Conservation (phyloP, 139 green algal genomes). For the Chlamydomonas schloesseri region DNA sequence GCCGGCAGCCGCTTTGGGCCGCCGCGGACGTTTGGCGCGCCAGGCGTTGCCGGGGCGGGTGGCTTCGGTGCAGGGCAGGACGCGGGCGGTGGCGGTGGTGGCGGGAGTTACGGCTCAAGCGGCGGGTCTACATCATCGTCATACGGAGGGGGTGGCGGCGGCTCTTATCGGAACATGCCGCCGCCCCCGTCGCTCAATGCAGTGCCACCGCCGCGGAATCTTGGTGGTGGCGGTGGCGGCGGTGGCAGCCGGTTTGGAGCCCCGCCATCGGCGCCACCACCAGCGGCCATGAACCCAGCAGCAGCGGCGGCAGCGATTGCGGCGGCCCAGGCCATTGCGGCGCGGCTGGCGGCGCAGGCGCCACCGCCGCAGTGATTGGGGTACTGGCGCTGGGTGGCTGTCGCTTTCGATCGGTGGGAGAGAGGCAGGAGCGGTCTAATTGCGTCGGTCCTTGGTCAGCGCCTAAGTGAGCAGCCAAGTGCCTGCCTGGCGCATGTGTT, state of each 20-base stretch:
- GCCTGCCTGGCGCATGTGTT: too few relatives aligned
- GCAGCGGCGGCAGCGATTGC: conserved; percentile 49
- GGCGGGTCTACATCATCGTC: neutral
- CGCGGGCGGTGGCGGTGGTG: neutral
- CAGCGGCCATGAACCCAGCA: conserved; percentile 12
- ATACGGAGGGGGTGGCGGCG: neutral
- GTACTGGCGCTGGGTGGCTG: too few relatives aligned
- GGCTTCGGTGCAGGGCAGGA: too few relatives aligned
- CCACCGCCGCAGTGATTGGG: neutral
- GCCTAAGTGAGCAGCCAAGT: too few relatives aligned
- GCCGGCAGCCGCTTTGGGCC: neutral
- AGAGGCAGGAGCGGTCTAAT: too few relatives aligned
- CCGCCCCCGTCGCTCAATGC: conserved; percentile 31
- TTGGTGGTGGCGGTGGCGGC: neutral
- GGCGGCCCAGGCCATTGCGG: conserved; percentile 68
- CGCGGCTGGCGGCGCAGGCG: conserved; percentile 58
- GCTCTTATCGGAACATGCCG: conserved; percentile 34
- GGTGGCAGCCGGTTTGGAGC: neutral
- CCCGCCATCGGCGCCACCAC: neutral
- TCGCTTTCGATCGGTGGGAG: too few relatives aligned
- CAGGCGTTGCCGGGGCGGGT: neutral
- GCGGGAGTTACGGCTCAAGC: conserved; percentile 2
- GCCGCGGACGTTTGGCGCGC: neutral
- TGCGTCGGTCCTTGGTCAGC: too few relatives aligned
- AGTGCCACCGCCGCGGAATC: neutral